Base-by-base conservation (phyloP, 768 basidiomycete genomes). In the Phylloporus scabripes region DNA sequence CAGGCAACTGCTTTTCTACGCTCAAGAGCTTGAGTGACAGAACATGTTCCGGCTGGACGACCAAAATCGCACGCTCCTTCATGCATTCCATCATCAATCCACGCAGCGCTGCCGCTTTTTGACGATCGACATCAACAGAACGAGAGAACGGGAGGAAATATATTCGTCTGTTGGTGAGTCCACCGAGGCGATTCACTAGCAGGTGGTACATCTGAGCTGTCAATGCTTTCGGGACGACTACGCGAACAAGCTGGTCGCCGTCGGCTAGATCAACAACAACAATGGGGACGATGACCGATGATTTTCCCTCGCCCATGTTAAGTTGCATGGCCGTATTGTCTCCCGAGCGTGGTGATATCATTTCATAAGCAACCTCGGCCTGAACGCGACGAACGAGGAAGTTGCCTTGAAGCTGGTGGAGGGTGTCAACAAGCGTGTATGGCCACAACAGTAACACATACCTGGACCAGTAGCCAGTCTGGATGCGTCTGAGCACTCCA, bases 291-390 rank as follows among this genome's bases (percentile, higher is more conserved):
- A 80, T 72, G 1, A 70, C 70, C 0, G 69, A 72, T 2, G 66
- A 66, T 52, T 80, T 79, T 1, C 79, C 78, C 49, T 79, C 78
- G 7, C 78, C 78, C 78, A 80, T 80, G 41, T 79, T 77, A 10
- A 80, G 67, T 34, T 78, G 79, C n/a, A 74, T 60, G 2, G 66
- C 58, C 0, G 70, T 69, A 40, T 73, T 80, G 7, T 53, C 8
- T 1, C 50, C 43, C 0, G 60, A 67, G 1, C 34, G 46, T 0
- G 79, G 75, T 1, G 56, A 33, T 14, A 76, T 70, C 78, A 80
- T 78, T 46, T 77, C 68, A 7, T 55, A 50, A 1, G 76, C 72
- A 15, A 78, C 59, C 0, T 57, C 21, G 0, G 60, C 57, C 49
- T 80, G 78, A 4, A 74, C 42, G 0, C 67, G 60, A 4, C 78